Percentiles rank a stretch among this genome's conserved stretches.
Evolutionary conservation across 1,284 basidiomycete genomes (phyloP).

Genomic region (Trichosporon sp.): DNA sequence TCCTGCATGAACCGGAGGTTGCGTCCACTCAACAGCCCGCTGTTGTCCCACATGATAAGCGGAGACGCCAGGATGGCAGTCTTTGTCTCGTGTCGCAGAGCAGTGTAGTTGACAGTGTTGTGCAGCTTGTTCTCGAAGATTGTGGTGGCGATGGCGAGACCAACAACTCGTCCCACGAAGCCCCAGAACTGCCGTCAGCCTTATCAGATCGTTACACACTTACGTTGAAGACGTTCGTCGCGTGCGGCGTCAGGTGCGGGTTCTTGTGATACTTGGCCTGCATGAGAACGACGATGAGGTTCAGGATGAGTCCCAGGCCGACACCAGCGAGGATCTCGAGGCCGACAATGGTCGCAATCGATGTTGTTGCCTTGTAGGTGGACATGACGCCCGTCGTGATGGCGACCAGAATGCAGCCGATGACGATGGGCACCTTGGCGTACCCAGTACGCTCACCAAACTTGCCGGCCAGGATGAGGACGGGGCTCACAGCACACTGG

Average conservation of each 20-base stretch:
- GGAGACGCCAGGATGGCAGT: conserved; percentile 15
- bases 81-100: background rate
- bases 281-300: conserved; percentile 27
- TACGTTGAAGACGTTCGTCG: conserved; percentile 27
- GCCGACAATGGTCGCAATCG: conserved; percentile 20
- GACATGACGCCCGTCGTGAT: conserved; percentile 23
- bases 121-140: conserved; percentile 33
- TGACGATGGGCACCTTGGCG: conserved; percentile 25
- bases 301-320: conserved; percentile 24
- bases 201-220: background rate
- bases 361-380: conserved; percentile 15
- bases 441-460: conserved; percentile 27
- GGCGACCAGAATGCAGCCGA: conserved; percentile 20
- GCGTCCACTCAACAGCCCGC: background rate
- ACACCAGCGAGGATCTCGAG: conserved; percentile 26
- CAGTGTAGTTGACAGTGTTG: background rate
- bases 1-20: conserved; percentile 13
- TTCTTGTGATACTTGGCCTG: conserved; percentile 23
- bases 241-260: conserved; percentile 24
- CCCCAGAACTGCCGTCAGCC: conserved; percentile 16
- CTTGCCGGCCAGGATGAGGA: conserved; percentile 24
- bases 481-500: conserved; percentile 21
- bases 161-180: conserved; percentile 29
- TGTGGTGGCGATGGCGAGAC: conserved; percentile 28
- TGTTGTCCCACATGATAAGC: conserved; percentile 18